Conservation (phyloP, 371 early-diverging fungal species). For the Rhizopus stolonifer region DNA sequence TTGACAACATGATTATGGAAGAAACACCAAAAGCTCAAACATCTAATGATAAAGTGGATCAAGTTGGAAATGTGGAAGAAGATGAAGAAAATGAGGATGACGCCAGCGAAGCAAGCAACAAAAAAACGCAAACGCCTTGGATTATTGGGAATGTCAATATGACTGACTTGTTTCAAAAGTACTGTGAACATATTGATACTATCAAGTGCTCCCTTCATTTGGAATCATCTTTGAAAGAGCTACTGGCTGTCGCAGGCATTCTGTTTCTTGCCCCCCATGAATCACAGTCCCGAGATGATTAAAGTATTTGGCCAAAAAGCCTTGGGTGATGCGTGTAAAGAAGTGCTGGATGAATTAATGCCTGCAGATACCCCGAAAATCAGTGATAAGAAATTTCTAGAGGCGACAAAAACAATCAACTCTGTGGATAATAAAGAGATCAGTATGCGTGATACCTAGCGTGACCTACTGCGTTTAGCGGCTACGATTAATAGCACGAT, state of each 20-base stretch:
- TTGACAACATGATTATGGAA: slow-evolving; percentile 14
- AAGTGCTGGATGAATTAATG: slow-evolving; percentile 24
- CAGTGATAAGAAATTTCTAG: slow-evolving; percentile 24
- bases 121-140: slow-evolving; percentile 21
- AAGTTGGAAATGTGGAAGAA: slow-evolving; percentile 7
- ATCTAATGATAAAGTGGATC: slow-evolving; percentile 6
- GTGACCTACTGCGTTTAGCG: slow-evolving; percentile 9
- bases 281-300: slow-evolving; percentile 2
- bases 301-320: background rate
- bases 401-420: slow-evolving; percentile 23
- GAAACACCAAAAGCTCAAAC: slow-evolving; percentile 7
- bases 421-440: slow-evolving; percentile 14
- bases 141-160: slow-evolving; percentile 17
- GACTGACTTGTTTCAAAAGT: slow-evolving; percentile 23
- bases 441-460: background rate
- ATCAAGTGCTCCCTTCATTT: slow-evolving; percentile 16
- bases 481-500: slow-evolving; percentile 7
- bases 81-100: slow-evolving; percentile 10
- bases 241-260: slow-evolving; percentile 16
- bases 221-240: slow-evolving; percentile 23
- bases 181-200: slow-evolving; percentile 13
- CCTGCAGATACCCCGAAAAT: slow-evolving; percentile 19
- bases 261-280: slow-evolving; percentile 24
- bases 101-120: slow-evolving; percentile 16
- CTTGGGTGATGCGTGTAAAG: slow-evolving; percentile 20